Evolutionary conservation across 768 basidiomycete species (phyloP).

Genomic region (Clathrus columnatus): DNA sequence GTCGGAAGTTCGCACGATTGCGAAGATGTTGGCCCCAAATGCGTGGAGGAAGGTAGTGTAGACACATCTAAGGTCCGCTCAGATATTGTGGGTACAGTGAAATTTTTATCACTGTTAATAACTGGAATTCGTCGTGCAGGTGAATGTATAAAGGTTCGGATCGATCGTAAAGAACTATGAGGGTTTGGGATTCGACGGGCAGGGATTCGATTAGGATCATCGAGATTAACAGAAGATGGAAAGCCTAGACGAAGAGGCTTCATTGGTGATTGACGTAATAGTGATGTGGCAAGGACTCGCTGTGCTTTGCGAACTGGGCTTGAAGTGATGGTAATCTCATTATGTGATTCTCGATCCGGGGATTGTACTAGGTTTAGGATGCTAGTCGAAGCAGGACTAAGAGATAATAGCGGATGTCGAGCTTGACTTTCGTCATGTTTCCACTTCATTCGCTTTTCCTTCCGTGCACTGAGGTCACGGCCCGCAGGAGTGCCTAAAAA

Average conservation of each 20-base stretch:
- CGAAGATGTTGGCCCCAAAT: not conserved
- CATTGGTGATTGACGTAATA: conserved; percentile 14
- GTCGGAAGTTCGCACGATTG: no score
- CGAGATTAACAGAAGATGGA: conserved; percentile 25
- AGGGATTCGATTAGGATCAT: conserved; percentile 44
- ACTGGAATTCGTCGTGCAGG: conserved; percentile 35
- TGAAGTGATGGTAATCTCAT: not conserved
- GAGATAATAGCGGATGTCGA: conserved; percentile 33
- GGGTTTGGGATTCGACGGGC: conserved; percentile 37
- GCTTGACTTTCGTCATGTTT: conserved; percentile 1
- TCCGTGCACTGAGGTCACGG: not conserved
- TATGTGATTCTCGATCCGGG: not conserved
- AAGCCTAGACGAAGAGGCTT: conserved; percentile 21
- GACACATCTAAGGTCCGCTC: not conserved
- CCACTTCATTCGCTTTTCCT: conserved; percentile 12
- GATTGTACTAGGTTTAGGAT: conserved; percentile 33
- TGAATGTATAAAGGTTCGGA: not conserved
- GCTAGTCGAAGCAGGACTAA: conserved; percentile 50
- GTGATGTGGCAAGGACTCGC: conserved; percentile 6
- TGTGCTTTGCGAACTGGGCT: not conserved
- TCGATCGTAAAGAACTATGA: not conserved
- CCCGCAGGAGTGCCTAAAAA: not conserved
- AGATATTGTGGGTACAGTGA: conserved; percentile 25
- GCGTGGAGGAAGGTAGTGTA: not conserved
- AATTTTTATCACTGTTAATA: conserved; percentile 39